These are phyloP conservation scores for Karstenula rhodostoma DNA, from an alignment of 2,329 filamentous ascomycete species.

Conservation along the genomic window DNA sequence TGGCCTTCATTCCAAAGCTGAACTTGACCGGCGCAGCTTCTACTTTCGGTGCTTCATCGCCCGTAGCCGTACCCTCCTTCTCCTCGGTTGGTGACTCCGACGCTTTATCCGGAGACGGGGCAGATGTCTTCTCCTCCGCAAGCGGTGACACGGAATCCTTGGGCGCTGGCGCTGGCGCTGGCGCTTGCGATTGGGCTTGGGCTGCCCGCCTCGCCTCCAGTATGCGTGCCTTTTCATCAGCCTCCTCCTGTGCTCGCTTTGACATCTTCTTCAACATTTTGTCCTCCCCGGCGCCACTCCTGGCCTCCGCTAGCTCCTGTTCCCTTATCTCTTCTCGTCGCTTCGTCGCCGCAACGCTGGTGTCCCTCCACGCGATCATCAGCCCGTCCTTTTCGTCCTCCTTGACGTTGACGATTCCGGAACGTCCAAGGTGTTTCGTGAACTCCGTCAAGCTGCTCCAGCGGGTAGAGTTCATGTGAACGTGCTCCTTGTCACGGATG, in stretches of 20 bases:
- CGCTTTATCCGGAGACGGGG: slow-evolving; percentile 53
- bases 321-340: slow-evolving; percentile 81
- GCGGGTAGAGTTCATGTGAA: slow-evolving; percentile 93
- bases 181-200: slow-evolving; percentile 30
- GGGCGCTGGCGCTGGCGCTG: slow-evolving; percentile 36
- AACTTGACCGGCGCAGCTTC: slow-evolving; percentile 43
- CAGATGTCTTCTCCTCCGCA: slow-evolving; percentile 52
- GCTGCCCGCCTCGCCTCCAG: slow-evolving; percentile 54
- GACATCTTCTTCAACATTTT: slow-evolving; percentile 85
- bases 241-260: slow-evolving; percentile 72
- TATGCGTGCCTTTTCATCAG: slow-evolving; percentile 45
- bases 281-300: slow-evolving; percentile 90
- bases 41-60: slow-evolving; percentile 49
- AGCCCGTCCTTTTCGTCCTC: slow-evolving; percentile 90
- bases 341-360: slow-evolving; percentile 82
- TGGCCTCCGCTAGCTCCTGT: slow-evolving; percentile 87
- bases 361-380: slow-evolving; percentile 90
- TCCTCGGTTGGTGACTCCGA: slow-evolving; percentile 70
- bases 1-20: slow-evolving; percentile 45
- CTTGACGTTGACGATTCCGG: slow-evolving; percentile 82
- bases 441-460: slow-evolving; percentile 92
- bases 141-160: slow-evolving; percentile 48
- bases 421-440: slow-evolving; percentile 82
- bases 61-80: slow-evolving; percentile 78
- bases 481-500: slow-evolving; percentile 74